Conservation (phyloP, 2,329 filamentous ascomycete genomes). For the Rosellinia necatrix region DNA sequence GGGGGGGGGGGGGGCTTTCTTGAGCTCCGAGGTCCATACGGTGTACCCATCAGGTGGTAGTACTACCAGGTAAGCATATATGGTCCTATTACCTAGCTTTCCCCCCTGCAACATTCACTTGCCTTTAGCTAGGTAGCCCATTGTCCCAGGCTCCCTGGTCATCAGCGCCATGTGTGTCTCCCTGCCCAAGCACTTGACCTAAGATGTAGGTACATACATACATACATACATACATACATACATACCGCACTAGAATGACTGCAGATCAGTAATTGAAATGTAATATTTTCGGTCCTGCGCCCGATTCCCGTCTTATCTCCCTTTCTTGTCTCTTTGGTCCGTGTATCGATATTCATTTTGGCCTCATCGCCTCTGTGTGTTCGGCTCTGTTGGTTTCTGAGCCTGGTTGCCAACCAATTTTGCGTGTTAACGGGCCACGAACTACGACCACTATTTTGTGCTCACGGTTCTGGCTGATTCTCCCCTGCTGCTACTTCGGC, state of each 20-base stretch:
- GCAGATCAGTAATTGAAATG: slow-evolving; percentile 22
- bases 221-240: background rate
- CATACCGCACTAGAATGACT: background rate
- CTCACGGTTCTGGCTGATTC: background rate
- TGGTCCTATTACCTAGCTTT: too few relatives aligned
- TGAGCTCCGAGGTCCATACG: too few relatives aligned
- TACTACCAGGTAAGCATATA: too few relatives aligned
- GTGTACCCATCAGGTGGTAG: too few relatives aligned
- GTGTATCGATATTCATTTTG: background rate
- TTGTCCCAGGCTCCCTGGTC: background rate
- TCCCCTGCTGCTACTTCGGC: background rate
- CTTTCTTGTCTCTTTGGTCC: background rate
- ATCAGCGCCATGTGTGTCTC: too few relatives aligned
- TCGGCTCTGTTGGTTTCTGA: background rate
- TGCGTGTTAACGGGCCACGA: background rate
- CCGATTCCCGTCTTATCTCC: background rate
- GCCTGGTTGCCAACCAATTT: background rate
- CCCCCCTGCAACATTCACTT: too few relatives aligned
- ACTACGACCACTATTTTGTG: background rate
- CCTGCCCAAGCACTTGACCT: too few relatives aligned
- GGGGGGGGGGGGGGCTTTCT: too few relatives aligned
- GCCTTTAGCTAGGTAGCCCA: background rate
- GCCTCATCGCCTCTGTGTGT: background rate
- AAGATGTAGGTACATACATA: background rate
- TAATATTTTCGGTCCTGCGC: slow-evolving; percentile 8